Percentiles rank a stretch among this genome's conserved stretches.
Evolutionary conservation across 2,329 filamentous ascomycete genomes (phyloP).

Genomic region (Scedosporium minutisporum): DNA sequence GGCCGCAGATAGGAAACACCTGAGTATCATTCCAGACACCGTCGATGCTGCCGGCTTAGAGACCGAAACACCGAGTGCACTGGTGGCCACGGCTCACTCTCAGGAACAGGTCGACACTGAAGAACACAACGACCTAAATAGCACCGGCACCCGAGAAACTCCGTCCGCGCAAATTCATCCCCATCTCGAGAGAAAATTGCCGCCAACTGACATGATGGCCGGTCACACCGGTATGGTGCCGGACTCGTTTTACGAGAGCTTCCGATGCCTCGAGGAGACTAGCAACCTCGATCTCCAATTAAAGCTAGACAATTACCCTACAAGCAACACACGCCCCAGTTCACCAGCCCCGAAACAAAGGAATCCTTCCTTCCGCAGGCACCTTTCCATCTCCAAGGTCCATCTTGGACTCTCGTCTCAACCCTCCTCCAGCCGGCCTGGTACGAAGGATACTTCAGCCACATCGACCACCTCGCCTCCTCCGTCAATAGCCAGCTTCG

Average conservation of each 20-base stretch:
- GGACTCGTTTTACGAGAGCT: constrained; percentile 54
- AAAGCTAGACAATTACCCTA: constrained; percentile 55
- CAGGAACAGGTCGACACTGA: background rate
- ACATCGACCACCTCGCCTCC: constrained; percentile 16
- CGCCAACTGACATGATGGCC: constrained; percentile 9
- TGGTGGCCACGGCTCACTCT: background rate
- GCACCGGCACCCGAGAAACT: constrained; percentile 13
- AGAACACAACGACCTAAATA: constrained; percentile 15
- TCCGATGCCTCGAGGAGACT: constrained; percentile 66
- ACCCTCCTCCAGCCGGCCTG: constrained; percentile 37
- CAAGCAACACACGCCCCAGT: constrained; percentile 24
- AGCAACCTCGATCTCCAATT: constrained; percentile 59
- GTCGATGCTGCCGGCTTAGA: background rate
- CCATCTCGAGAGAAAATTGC: constrained; percentile 17
- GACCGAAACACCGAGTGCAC: background rate
- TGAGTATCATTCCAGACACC: constrained; percentile 27
- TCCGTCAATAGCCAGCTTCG: constrained; percentile 16
- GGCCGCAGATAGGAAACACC: background rate
- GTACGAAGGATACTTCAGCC: constrained; percentile 29
- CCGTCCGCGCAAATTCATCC: constrained; percentile 16
- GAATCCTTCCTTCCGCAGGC: constrained; percentile 55
- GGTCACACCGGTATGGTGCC: constrained; percentile 24
- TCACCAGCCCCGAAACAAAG: background rate
- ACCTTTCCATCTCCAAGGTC: constrained; percentile 60
- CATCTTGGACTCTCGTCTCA: constrained; percentile 47